Base-by-base conservation (phyloP, 352 stramenopile genomes). In the Blastocystis sp. region DNA sequence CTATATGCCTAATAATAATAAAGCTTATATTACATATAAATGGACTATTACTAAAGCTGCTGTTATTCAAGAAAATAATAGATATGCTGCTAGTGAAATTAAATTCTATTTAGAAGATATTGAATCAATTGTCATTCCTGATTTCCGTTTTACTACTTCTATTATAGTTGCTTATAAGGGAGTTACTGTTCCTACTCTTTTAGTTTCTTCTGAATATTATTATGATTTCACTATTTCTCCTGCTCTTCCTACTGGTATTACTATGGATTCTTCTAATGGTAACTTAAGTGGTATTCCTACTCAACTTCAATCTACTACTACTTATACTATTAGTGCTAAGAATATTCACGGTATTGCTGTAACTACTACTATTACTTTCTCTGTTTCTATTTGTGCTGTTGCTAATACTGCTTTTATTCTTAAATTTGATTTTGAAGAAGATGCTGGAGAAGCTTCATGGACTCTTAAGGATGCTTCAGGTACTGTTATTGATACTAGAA, bases 1-100 rank as follows among this genome's bases (percentile, higher is more conserved):
- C 46, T 56, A 56, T 21, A 56, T 56, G 46, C 16, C 46, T n/a
- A 56, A 10, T n/a, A 56, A 56, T 19, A 56, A 45, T 32, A 42
- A 56, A 35, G 46, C 46, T 9, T 56, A 44, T 19, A 2, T 11
- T 16, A 19, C 28, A 7, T 56, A 56, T 35, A 9, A n/a, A n/a
- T n/a, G n/a, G n/a, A n/a, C n/a, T n/a, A n/a, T n/a, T n/a, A n/a
- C n/a, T n/a, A n/a, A n/a, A n/a, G n/a, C n/a, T n/a, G n/a, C n/a
- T n/a, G n/a, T n/a, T n/a, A n/a, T n/a, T n/a, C n/a, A n/a, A n/a
- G n/a, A n/a, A n/a, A n/a, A n/a, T n/a, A n/a, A n/a, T n/a, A n/a
- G n/a, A n/a, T n/a, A n/a, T n/a, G n/a, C n/a, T n/a, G n/a, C n/a
- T n/a, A n/a, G n/a, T n/a, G n/a, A n/a, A n/a, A n/a, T n/a, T n/a